Evolutionary conservation across 2,329 filamentous ascomycete species (phyloP).

Genomic region (Nakataea oryzae): DNA sequence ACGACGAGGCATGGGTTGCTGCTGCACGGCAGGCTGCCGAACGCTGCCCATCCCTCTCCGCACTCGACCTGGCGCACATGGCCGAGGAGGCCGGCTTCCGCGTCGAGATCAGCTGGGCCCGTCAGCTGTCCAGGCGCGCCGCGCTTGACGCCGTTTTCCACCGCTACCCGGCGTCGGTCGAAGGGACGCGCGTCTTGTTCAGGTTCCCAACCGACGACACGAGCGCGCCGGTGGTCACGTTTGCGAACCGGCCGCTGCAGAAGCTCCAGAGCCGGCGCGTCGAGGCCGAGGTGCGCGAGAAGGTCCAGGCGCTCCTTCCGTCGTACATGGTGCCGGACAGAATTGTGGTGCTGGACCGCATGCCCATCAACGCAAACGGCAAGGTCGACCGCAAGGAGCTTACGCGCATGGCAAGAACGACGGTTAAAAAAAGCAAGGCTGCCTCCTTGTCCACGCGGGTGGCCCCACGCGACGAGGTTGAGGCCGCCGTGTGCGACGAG

Average conservation of each 20-base stretch:
- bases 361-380: slow-evolving; percentile 49
- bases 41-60: neutral
- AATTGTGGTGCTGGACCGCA: slow-evolving; percentile 33
- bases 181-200: neutral
- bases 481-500: neutral
- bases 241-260: neutral
- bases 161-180: neutral
- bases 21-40: too few species aligned
- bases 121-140: neutral
- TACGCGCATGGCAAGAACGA: slow-evolving; percentile 29
- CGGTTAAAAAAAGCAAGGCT: slow-evolving; percentile 40
- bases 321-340: slow-evolving; percentile 50
- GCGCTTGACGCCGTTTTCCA: neutral
- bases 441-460: neutral
- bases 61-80: neutral
- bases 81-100: neutral
- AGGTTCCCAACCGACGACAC: neutral
- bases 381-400: slow-evolving; percentile 42
- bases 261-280: neutral
- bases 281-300: neutral
- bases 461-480: neutral
- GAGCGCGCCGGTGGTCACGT: neutral
- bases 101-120: neutral
- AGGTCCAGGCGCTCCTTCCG: slow-evolving; percentile 28
- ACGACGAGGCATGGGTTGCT: too few species aligned